These are phyloP conservation scores for Cucurbita ficifolia DNA, from an alignment of 306 rosid genomes.

Conservation along the genomic window DNA sequence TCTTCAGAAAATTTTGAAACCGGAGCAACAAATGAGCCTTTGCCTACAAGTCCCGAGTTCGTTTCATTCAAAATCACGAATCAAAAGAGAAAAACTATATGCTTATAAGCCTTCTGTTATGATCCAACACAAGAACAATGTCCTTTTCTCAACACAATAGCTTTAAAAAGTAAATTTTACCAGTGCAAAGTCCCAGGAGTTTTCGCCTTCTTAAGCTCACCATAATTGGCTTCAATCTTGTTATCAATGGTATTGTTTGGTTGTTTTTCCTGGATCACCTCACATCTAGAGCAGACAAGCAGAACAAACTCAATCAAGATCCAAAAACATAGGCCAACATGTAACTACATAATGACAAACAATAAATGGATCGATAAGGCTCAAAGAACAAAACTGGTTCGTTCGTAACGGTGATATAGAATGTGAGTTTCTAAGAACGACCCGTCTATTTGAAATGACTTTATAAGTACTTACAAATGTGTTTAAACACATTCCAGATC, in stretches of 20 bases:
- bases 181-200: constrained; percentile 80
- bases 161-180: constrained; percentile 26
- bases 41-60: constrained; percentile 33
- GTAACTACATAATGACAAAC: neutral
- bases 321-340: neutral
- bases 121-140: neutral
- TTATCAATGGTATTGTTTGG: neutral
- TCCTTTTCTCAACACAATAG: neutral
- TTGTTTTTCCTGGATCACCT: neutral
- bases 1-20: constrained; percentile 39
- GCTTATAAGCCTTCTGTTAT: neutral
- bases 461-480: neutral
- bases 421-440: neutral
- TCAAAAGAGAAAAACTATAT: neutral
- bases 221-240: constrained; percentile 19
- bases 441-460: neutral
- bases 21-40: constrained; percentile 38
- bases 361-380: neutral
- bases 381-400: neutral
- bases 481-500: neutral
- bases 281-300: neutral
- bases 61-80: neutral
- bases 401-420: neutral
- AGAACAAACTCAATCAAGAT: neutral
- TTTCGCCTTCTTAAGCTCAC: constrained; percentile 98